Base-by-base conservation (phyloP, 192 early-diverging fungal genomes). In the Backusella sp. region DNA sequence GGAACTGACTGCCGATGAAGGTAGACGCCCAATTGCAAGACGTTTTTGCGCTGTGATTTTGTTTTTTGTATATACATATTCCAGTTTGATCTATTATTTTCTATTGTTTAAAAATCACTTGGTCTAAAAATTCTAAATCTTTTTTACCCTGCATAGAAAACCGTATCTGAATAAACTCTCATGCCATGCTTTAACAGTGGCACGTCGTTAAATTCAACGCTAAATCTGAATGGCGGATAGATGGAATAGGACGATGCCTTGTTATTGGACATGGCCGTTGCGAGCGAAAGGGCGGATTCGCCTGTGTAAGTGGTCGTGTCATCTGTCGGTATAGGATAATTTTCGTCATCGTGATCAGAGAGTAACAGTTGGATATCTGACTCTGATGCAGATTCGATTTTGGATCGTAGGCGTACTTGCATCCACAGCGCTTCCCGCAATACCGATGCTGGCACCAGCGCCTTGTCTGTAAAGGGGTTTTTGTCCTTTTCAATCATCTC, bases 91-190 rank as follows among this genome's bases (percentile, higher is more conserved):
- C 88, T 89, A 79, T 59, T 28, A 0, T 0, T 32, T n/a, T n/a
- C n/a, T 32, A 3, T 32, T 39, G 37, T 11, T 39, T 39, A 39
- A 39, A 12, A 39, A 12, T 39, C 37, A 12, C 11, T 8, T 37
- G 2, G 11, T 11, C 37, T 32, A 32, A 32, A 32, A 3, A 28
- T 28, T 39, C 37, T 12, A 12, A 39, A 39, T 12, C 37, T n/a
- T n/a, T n/a, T 68, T 80, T 80, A 88, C 86, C 88, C 88, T 26
- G 86, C 88, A 42, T 89, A 89, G 49, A 87, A 89, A 65, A 86
- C 70, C 1, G 75, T 76, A n/a, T 80, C 75, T 6, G 86, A 87
- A 73, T 77, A 83, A 12, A 87, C 68, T 12, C 79, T 73, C 9
- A 80, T 75, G 41, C 83, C 80, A 44, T 82, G 75, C 39, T 84